Evolutionary conservation across 805 yeast genomes (phyloP).

Genomic region (Saturnispora diversa): DNA sequence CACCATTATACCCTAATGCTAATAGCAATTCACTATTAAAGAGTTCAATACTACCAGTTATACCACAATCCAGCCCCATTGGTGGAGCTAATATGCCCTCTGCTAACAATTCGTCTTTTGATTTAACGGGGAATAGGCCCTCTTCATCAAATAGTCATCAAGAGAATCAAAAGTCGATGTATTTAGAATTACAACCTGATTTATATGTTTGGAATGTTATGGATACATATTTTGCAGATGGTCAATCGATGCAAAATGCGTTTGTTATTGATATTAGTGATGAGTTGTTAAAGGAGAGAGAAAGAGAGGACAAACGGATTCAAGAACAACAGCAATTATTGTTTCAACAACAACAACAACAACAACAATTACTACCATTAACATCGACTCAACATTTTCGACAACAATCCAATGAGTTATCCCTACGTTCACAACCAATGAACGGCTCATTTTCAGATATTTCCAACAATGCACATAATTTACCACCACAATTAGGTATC

Average conservation of each 20-base stretch:
- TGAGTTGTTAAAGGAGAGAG: neutral
- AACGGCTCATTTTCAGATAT: neutral
- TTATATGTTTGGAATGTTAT: conserved; percentile 47
- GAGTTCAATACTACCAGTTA: conserved; percentile 1
- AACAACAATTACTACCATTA: too few relatives aligned
- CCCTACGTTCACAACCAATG: conserved; percentile 2
- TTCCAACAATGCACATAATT: too few relatives aligned
- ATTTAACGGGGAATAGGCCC: neutral
- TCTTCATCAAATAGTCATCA: neutral
- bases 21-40: neutral
- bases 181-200: conserved; percentile 47
- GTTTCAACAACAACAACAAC: neutral
- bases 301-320: neutral
- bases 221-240: conserved; percentile 55
- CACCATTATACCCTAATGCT: conserved; percentile 5
- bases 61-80: conserved; percentile 2
- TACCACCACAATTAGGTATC: neutral
- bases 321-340: neutral
- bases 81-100: neutral
- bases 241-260: conserved; percentile 61
- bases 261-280: conserved; percentile 41
- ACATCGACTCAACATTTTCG: too few relatives aligned
- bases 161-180: neutral
- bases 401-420: neutral
- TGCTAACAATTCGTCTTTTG: neutral